A percentile compares a stretch with the other conserved stretches of the same genome.
Conservation (phyloP, 176 grass and related monocot genomes). For the Rhynchospora breviuscula region DNA sequence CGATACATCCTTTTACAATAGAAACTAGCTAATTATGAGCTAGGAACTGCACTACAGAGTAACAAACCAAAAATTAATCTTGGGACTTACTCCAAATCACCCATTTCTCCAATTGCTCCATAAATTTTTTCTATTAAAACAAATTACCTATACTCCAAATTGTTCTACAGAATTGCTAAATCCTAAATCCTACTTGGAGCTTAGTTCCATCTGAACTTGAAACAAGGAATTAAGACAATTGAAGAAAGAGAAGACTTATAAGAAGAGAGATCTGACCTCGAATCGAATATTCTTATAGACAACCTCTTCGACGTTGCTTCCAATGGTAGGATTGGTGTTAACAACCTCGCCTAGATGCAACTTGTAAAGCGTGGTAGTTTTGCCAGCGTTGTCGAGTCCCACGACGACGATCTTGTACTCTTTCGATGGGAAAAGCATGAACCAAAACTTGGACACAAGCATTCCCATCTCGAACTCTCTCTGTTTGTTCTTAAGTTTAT, state of each 20-base stretch:
- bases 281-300: constrained; percentile 98
- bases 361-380: constrained; percentile 97
- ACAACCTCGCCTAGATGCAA: constrained; percentile 94
- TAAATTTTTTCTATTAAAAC: background rate
- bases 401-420: constrained; percentile 99
- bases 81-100: background rate
- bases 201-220: background rate
- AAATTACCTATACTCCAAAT: background rate
- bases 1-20: background rate
- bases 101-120: background rate
- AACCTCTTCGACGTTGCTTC: constrained; percentile 98
- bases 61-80: background rate
- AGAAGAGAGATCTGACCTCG: constrained; percentile 45
- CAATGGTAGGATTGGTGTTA: constrained; percentile 86
- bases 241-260: background rate
- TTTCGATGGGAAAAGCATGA: constrained; percentile 84
- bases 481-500: background rate
- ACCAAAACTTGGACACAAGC: constrained; percentile 89
- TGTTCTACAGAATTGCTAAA: background rate
- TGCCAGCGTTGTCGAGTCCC: constrained; percentile 90
- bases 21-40: background rate
- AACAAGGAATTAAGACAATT: background rate
- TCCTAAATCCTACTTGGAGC: background rate
- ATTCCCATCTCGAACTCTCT: constrained; percentile 47
- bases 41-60: background rate